Conservation (phyloP, 441 rosid species). For the Croton laevigatus region DNA sequence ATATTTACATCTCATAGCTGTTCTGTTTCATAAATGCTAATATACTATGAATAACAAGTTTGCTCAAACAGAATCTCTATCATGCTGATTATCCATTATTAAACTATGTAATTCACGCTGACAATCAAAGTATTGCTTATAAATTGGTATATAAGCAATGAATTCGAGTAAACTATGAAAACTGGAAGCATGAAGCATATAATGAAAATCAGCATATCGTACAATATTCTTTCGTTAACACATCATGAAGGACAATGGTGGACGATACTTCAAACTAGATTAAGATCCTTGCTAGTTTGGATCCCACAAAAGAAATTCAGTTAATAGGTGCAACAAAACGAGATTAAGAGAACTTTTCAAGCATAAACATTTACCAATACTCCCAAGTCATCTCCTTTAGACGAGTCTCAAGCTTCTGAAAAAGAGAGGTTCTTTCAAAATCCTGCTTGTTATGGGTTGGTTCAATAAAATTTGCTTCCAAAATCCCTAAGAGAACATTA, state of each 20-base stretch:
- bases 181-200: neutral
- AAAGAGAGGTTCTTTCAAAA: conserved; percentile 92
- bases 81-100: neutral
- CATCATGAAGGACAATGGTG: neutral
- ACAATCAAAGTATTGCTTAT: too few relatives aligned
- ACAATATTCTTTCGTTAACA: neutral
- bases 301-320: too few relatives aligned
- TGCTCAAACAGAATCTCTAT: neutral
- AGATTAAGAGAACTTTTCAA: too few relatives aligned
- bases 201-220: neutral
- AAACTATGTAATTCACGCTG: neutral
- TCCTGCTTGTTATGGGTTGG: conserved; percentile 98
- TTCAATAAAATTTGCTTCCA: conserved; percentile 93
- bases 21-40: neutral
- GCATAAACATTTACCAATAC: conserved; percentile 59
- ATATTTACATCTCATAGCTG: conserved; percentile 14
- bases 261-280: neutral
- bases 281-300: conserved; percentile 4
- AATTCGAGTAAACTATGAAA: neutral
- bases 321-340: too few relatives aligned
- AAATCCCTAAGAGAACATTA: conserved; percentile 54
- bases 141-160: neutral
- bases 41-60: conserved; percentile 1
- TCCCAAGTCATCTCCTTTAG: conserved; percentile 90
- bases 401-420: conserved; percentile 93